Evolutionary conservation across 2,329 filamentous ascomycete species (phyloP).

Genomic region (Ascochyta fabae): DNA sequence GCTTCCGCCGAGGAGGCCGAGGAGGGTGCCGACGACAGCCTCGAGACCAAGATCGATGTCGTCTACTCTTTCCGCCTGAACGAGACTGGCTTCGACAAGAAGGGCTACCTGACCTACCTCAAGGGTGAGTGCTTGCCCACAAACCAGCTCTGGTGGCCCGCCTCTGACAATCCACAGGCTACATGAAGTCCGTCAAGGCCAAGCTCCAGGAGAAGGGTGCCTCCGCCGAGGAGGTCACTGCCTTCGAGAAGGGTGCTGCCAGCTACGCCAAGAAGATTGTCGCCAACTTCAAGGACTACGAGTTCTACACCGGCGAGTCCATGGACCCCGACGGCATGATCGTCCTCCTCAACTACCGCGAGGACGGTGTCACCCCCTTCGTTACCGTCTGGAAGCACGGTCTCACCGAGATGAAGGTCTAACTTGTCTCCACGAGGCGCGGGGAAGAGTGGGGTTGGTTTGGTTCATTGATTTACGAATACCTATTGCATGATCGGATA

Average conservation of each 20-base stretch:
- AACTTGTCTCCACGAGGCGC: conserved; percentile 46
- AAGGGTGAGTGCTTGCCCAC: conserved; percentile 67
- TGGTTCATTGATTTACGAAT: conserved; percentile 46
- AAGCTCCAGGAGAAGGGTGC: conserved; percentile 67
- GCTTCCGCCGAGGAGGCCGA: conserved; percentile 91
- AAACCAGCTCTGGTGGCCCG: background rate
- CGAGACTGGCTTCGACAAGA: conserved; percentile 84
- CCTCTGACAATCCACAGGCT: conserved; percentile 60
- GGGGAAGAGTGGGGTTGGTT: conserved; percentile 27
- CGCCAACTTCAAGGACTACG: conserved; percentile 91
- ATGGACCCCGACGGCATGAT: conserved; percentile 96
- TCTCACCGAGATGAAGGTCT: conserved; percentile 88
- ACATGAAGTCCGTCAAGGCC: conserved; percentile 93
- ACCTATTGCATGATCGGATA: conserved; percentile 49
- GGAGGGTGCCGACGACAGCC: conserved; percentile 73
- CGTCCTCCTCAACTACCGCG: conserved; percentile 94
- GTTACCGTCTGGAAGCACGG: conserved; percentile 96
- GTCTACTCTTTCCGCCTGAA: conserved; percentile 90
- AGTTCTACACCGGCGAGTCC: conserved; percentile 90
- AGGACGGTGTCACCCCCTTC: conserved; percentile 91
- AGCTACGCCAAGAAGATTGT: conserved; percentile 82
- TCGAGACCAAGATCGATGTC: conserved; percentile 86
- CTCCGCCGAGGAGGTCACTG: conserved; percentile 64
- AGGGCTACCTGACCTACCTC: conserved; percentile 79
- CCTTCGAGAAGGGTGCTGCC: conserved; percentile 79